These are phyloP conservation scores for Euphorbia peplus DNA, from an alignment of 345 rosid genomes.

Conservation along the genomic window DNA sequence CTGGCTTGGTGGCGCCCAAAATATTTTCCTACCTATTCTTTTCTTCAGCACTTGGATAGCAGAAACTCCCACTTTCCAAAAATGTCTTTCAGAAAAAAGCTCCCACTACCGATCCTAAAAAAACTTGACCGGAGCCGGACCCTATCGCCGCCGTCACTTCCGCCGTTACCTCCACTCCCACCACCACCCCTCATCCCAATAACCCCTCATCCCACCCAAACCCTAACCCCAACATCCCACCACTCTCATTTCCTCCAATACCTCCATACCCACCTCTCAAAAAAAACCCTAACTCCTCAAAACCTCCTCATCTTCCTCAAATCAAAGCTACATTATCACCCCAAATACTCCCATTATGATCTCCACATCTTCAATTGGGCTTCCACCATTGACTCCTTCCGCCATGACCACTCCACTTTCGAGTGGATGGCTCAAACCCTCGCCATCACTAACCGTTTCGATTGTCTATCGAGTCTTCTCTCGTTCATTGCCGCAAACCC, in stretches of 20 bases:
- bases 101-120: constrained; percentile 37
- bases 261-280: constrained; percentile 52
- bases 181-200: constrained; percentile 36
- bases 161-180: constrained; percentile 40
- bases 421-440: constrained; percentile 77
- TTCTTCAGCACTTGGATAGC: background rate
- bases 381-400: constrained; percentile 63
- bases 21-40: no score
- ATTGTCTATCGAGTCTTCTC: constrained; percentile 53
- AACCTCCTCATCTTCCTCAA: constrained; percentile 66
- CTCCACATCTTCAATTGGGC: constrained; percentile 78
- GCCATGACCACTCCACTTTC: constrained; percentile 73
- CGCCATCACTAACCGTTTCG: constrained; percentile 57
- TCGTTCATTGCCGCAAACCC: constrained; percentile 55
- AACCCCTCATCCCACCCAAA: constrained; percentile 49
- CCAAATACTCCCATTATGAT: constrained; percentile 69
- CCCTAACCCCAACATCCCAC: constrained; percentile 54
- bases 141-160: constrained; percentile 24
- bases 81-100: constrained; percentile 40
- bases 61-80: background rate
- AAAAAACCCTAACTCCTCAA: constrained; percentile 44
- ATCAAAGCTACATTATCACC: constrained; percentile 70
- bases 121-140: constrained; percentile 29
- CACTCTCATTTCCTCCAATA: constrained; percentile 43
- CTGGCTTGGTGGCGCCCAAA: no score